Evolutionary conservation across 768 basidiomycete genomes (phyloP).

Genomic region (Suillus tomentosus): DNA sequence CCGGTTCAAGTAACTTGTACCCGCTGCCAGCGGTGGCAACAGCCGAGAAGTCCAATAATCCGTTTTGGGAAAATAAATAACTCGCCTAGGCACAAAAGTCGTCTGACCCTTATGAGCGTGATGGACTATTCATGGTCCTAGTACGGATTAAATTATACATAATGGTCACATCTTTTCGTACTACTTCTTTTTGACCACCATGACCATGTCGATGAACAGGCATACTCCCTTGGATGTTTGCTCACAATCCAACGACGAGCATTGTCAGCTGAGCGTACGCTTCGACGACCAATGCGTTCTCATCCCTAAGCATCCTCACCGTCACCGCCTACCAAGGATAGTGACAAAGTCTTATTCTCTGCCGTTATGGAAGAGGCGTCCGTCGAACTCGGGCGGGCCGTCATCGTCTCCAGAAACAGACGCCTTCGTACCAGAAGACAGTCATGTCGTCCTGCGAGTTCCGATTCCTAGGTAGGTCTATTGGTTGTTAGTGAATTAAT

Average conservation of each 20-base stretch:
- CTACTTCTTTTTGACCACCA: neutral
- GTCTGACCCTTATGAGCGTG: neutral
- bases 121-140: neutral
- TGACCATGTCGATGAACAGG: slow-evolving; percentile 2
- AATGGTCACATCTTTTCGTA: neutral
- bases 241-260: slow-evolving; percentile 19
- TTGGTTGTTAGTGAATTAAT: slow-evolving; percentile 1
- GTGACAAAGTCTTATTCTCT: slow-evolving; percentile 68
- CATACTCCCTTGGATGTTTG: neutral
- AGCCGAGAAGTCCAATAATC: neutral
- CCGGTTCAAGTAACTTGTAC: neutral
- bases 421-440: slow-evolving; percentile 32
- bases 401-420: slow-evolving; percentile 27
- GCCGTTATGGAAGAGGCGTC: slow-evolving; percentile 61
- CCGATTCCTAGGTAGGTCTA: slow-evolving; percentile 59
- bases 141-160: slow-evolving; percentile 3
- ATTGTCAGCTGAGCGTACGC: slow-evolving; percentile 44
- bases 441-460: slow-evolving; percentile 59
- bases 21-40: slow-evolving; percentile 1
- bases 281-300: slow-evolving; percentile 76
- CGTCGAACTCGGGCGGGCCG: slow-evolving; percentile 15
- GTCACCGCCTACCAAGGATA: slow-evolving; percentile 49
- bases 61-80: neutral
- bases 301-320: slow-evolving; percentile 57
- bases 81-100: neutral